These are phyloP conservation scores for Bullera alba DNA, from an alignment of 768 basidiomycete genomes.

Conservation along the genomic window DNA sequence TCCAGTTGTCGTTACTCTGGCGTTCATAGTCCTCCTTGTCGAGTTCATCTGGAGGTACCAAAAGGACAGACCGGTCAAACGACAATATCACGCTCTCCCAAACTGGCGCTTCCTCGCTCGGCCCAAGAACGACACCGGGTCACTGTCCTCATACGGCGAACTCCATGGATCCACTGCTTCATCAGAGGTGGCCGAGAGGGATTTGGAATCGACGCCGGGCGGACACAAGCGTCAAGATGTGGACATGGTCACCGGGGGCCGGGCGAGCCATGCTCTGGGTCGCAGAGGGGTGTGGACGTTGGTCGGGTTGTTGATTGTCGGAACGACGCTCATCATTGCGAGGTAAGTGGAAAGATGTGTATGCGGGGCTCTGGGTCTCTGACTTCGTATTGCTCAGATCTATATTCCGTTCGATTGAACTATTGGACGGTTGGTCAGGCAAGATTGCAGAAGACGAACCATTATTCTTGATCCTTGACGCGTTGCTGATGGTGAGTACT, in stretches of 20 bases:
- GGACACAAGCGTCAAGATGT: too few relatives aligned
- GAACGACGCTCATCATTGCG: constrained; percentile 51
- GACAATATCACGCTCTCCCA: constrained; percentile 15
- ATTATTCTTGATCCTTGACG: constrained; percentile 35
- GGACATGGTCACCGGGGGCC: too few relatives aligned
- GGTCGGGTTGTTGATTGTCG: not conserved
- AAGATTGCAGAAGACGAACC: constrained; percentile 51
- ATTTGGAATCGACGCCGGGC: not conserved
- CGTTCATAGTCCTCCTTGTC: constrained; percentile 48
- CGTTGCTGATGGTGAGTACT: constrained; percentile 37
- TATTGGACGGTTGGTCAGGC: constrained; percentile 52
- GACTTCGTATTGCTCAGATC: too few relatives aligned
- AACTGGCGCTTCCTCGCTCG: not conserved
- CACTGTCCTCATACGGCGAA: not conserved
- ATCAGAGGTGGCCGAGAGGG: not conserved
- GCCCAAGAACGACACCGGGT: too few relatives aligned
- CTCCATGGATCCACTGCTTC: too few relatives aligned
- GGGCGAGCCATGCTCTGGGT: not conserved
- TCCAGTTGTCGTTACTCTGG: constrained; percentile 48
- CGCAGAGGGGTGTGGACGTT: not conserved
- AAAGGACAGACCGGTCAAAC: constrained; percentile 22
- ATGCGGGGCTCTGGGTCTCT: not conserved
- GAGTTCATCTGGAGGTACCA: constrained; percentile 52
- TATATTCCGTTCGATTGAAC: constrained; percentile 54
- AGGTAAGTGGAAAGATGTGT: constrained; percentile 35